Evolutionary conservation across 2,329 filamentous ascomycete genomes (phyloP).

Genomic region (Epichloe bromicola): DNA sequence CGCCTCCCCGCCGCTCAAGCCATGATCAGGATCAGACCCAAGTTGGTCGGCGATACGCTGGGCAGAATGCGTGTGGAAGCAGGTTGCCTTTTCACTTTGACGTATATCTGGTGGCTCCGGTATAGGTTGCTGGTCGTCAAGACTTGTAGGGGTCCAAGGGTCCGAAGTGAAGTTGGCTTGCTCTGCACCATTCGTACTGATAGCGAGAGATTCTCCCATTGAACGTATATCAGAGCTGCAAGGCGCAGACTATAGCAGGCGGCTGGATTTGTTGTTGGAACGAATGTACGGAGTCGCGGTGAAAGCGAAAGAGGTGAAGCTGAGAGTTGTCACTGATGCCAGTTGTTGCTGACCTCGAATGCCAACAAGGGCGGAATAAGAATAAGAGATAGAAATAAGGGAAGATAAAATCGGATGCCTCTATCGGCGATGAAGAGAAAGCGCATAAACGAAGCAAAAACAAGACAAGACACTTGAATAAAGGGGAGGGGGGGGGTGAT

Average conservation of each 20-base stretch:
- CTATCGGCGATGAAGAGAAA: not conserved
- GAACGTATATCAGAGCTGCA: constrained; percentile 20
- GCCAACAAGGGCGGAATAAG: not conserved
- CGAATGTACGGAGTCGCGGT: not conserved
- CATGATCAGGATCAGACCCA: constrained; percentile 37
- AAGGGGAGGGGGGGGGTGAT: not conserved
- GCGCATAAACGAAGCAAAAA: not conserved
- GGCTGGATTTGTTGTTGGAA: constrained; percentile 4
- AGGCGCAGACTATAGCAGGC: constrained; percentile 3
- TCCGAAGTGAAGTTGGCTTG: constrained; percentile 25
- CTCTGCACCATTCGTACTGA: constrained; percentile 28
- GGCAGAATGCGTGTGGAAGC: constrained; percentile 24
- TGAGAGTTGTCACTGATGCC: not conserved
- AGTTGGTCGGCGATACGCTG: constrained; percentile 23
- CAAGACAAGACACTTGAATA: not conserved
- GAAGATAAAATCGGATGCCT: not conserved
- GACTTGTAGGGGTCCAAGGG: constrained; percentile 21
- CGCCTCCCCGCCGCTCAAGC: constrained; percentile 50
- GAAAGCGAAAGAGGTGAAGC: not conserved
- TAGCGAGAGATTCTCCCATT: constrained; percentile 27
- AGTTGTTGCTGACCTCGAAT: not conserved
- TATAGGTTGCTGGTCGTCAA: constrained; percentile 28
- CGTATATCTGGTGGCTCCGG: constrained; percentile 22
- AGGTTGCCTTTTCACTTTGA: constrained; percentile 18
- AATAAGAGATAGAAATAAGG: not conserved